phyloP scores from a whole-genome alignment of 306 rosid genomes.

The Vicia sativa region DNA sequence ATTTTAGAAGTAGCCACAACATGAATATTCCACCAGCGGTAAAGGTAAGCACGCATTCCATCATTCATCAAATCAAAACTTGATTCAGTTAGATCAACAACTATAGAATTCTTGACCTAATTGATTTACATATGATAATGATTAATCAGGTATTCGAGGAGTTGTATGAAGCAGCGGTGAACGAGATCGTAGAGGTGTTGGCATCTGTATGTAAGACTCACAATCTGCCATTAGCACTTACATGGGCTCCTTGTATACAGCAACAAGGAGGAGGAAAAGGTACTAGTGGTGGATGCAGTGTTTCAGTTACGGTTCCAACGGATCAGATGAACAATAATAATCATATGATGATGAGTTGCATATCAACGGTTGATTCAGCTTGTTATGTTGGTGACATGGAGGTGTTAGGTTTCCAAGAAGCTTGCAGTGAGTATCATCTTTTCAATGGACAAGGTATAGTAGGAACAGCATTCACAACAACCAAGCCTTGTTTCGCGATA shows the following conservation, averaged over 20 bases:
- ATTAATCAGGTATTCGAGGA: slow-evolving; percentile 50
- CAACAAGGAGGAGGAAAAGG: slow-evolving; percentile 41
- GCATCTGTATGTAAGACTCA: slow-evolving; percentile 56
- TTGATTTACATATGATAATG: neutral
- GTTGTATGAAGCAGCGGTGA: slow-evolving; percentile 56
- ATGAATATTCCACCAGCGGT: slow-evolving; percentile 41
- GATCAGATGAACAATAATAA: slow-evolving; percentile 2
- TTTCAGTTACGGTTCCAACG: slow-evolving; percentile 6
- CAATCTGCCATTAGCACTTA: slow-evolving; percentile 55
- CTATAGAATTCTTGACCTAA: neutral
- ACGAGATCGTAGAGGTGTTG: slow-evolving; percentile 56
- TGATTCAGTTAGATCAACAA: neutral
- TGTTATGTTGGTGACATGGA: slow-evolving; percentile 47
- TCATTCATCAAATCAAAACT: neutral
- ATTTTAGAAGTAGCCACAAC: slow-evolving; percentile 54
- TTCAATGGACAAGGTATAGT: slow-evolving; percentile 64
- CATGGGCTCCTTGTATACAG: slow-evolving; percentile 66
- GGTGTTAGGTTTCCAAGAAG: slow-evolving; percentile 50
- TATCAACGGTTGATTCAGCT: slow-evolving; percentile 59
- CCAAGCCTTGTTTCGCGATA: slow-evolving; percentile 55
- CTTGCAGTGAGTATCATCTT: slow-evolving; percentile 56
- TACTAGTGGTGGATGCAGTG: neutral
- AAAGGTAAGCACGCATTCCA: slow-evolving; percentile 47
- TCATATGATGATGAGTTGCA: slow-evolving; percentile 34
- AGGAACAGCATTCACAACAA: slow-evolving; percentile 56